phyloP scores from a whole-genome alignment of 1,284 basidiomycete genomes.

The Cutaneotrichosporon daszewskae region DNA sequence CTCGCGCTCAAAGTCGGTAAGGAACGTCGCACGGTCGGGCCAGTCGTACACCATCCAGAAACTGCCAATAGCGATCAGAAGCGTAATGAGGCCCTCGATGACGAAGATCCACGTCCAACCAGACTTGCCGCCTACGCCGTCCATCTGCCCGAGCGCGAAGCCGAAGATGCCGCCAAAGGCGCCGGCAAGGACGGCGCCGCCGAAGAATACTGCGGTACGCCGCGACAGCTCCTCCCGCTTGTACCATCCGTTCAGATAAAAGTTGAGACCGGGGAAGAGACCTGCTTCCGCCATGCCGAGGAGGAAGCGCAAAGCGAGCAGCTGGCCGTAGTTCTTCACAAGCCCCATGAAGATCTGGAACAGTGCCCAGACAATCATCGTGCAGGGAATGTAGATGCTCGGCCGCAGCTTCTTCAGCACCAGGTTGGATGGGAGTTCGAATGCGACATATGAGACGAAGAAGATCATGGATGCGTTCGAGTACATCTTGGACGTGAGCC shows the following conservation, averaged over 20 bases:
- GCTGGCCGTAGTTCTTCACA: slow-evolving; percentile 37
- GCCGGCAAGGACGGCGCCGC: slow-evolving; percentile 15
- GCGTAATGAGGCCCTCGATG: slow-evolving; percentile 50
- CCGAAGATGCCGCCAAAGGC: slow-evolving; percentile 33
- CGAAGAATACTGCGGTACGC: slow-evolving; percentile 22
- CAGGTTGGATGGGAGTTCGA: slow-evolving; percentile 49
- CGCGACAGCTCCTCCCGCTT: slow-evolving; percentile 17
- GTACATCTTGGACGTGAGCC: slow-evolving; percentile 44
- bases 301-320: slow-evolving; percentile 36
- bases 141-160: slow-evolving; percentile 29
- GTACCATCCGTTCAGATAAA: slow-evolving; percentile 32
- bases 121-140: slow-evolving; percentile 19
- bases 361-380: slow-evolving; percentile 39
- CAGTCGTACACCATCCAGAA: slow-evolving; percentile 49
- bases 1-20: slow-evolving; percentile 44
- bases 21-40: slow-evolving; percentile 47
- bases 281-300: slow-evolving; percentile 35
- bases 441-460: slow-evolving; percentile 43
- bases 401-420: slow-evolving; percentile 48
- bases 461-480: slow-evolving; percentile 42
- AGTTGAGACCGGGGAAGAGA: slow-evolving; percentile 38
- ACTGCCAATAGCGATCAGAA: slow-evolving; percentile 39
- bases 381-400: slow-evolving; percentile 44
- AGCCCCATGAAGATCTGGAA: slow-evolving; percentile 48
- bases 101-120: slow-evolving; percentile 48